phyloP scores from a whole-genome alignment of 352 stramenopile genomes.

The Blastocystis sp. region DNA sequence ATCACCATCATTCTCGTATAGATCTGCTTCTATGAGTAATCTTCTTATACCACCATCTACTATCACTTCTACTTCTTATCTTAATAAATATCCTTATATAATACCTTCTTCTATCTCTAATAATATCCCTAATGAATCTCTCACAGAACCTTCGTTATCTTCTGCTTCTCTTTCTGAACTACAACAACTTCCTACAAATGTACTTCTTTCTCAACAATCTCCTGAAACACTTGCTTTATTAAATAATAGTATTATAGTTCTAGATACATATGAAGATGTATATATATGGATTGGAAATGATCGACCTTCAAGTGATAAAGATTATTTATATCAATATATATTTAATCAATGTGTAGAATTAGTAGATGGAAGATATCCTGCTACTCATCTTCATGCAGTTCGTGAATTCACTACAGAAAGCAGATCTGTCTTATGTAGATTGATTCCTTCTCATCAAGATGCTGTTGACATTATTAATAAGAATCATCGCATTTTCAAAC shows the following conservation, averaged over 20 bases:
- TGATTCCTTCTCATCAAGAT: slow-evolving; percentile 31
- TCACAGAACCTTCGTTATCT: no score
- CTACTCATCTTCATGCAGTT: slow-evolving; percentile 1
- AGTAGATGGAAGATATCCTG: not conserved
- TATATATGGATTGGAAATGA: slow-evolving; percentile 14
- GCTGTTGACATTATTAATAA: not conserved
- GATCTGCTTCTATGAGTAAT: no score
- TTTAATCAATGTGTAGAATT: not conserved
- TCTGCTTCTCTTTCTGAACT: no score
- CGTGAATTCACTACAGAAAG: not conserved
- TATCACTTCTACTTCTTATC: no score
- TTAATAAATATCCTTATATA: no score
- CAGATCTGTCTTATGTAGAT: slow-evolving; percentile 15
- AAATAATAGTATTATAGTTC: slow-evolving; percentile 5
- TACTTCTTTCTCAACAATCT: no score
- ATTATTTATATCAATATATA: not conserved
- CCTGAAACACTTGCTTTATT: slow-evolving; percentile 14
- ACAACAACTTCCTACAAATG: no score
- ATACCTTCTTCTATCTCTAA: no score
- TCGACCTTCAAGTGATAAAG: not conserved
- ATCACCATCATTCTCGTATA: no score
- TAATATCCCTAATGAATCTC: no score
- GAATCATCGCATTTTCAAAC: not conserved
- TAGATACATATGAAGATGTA: slow-evolving; percentile 13
- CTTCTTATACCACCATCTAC: no score